Base-by-base conservation (phyloP, 176 grass and related monocot genomes). In the Carex littledalei region DNA sequence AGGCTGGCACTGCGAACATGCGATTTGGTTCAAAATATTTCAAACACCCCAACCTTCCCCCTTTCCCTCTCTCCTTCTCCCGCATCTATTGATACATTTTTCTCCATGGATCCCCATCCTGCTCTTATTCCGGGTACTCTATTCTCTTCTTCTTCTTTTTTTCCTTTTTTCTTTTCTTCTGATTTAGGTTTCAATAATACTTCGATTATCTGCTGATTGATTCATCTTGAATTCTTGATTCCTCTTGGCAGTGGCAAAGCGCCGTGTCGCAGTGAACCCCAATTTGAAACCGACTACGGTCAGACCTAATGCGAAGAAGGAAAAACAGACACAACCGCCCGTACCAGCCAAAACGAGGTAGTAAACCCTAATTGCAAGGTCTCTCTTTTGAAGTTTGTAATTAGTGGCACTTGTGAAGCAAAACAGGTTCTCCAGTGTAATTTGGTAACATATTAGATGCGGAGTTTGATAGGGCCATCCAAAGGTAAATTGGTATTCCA, bases 231-330 rank as follows among this genome's bases (percentile, higher is more conserved):
- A 34, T 21, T 81, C 57, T 32, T 84, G 13, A 24, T 49, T 43
- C 26, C 26, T 82, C 24, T 55, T 56, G 20, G 66, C 5, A 73
- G 77, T 69, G 67, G 34, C 17, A n/a, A 85, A 84, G 67, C 71
- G 82, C 9, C 74, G 82, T 35, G 52, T 56, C 0, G 10, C 50
- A 0, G 34, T 11, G 11, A 80, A 79, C 9, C 17, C 80, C 39
- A 63, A 52, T 34, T 7, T 29, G 11, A 90, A 71, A 24, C 26
- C 47, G 21, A 21, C 59, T 57, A 55, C 29, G 52, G 74, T 34
- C 11, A 26, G 74, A 17, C 52, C 52, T 57, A 87, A 71, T 5
- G 52, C 17, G 13, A 87, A 90, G 69, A 90, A 90, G 86, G 71
- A 74, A 6, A 29, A 55, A 47, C 52, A 17, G 34, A 83, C 18